Percentiles rank a stretch among this genome's conserved stretches.
Evolutionary conservation across 495 filamentous ascomycete genomes (phyloP).

Genomic region (Lasiosphaeria miniovina): DNA sequence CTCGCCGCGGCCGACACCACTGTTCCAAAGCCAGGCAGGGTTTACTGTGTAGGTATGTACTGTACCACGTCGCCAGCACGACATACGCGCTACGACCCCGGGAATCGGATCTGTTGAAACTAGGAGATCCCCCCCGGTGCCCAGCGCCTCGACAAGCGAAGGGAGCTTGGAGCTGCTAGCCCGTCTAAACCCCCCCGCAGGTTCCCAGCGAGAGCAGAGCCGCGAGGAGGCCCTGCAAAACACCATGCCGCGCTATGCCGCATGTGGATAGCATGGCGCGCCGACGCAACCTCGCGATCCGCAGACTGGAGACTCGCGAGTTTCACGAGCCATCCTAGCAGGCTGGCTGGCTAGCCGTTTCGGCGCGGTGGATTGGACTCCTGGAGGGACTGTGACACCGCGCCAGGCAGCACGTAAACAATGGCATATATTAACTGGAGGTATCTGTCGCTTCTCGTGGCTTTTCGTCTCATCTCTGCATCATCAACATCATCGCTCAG

Average conservation of each 20-base stretch:
- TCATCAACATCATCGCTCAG: not conserved
- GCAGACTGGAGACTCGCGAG: too few relatives aligned
- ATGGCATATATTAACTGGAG: too few relatives aligned
- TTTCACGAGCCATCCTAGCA: too few relatives aligned
- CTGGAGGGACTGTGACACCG: too few relatives aligned
- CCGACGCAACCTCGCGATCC: slow-evolving; percentile 6
- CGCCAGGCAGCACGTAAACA: too few relatives aligned
- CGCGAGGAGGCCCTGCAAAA: not conserved
- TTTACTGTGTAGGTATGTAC: not conserved
- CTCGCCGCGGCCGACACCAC: not conserved
- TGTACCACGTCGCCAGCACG: not conserved
- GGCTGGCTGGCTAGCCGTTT: too few relatives aligned
- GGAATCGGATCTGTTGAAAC: not conserved
- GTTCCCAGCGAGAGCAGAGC: not conserved
- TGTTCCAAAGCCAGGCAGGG: not conserved
- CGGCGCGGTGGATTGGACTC: too few relatives aligned
- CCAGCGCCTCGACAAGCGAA: not conserved
- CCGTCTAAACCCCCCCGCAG: not conserved
- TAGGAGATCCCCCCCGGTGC: not conserved
- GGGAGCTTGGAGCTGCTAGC: not conserved
- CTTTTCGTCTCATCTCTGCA: not conserved
- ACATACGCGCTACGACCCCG: not conserved
- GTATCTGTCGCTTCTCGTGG: not conserved
- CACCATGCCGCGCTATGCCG: not conserved
- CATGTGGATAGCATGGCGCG: not conserved